phyloP scores from a whole-genome alignment of 2,329 filamentous ascomycete genomes.

The Fusarium sp. region DNA sequence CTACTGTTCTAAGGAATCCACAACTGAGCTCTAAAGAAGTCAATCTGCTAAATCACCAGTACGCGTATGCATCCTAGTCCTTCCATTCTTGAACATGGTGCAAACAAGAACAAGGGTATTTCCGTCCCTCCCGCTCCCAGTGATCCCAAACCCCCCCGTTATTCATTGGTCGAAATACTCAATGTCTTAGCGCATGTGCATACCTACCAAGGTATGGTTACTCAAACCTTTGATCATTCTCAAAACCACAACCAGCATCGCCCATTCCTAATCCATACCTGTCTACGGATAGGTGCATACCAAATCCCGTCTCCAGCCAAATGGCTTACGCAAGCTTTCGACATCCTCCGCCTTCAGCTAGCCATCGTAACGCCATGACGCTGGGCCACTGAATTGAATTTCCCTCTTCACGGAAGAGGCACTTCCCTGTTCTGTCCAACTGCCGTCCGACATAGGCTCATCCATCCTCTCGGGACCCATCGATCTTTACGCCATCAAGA shows the following conservation, averaged over 20 bases:
- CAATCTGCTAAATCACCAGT: neutral
- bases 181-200: neutral
- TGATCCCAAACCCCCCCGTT: neutral
- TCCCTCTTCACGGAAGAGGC: slow-evolving; percentile 14
- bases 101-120: slow-evolving; percentile 10
- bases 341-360: slow-evolving; percentile 9
- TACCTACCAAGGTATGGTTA: neutral
- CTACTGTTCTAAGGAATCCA: neutral
- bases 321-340: slow-evolving; percentile 19
- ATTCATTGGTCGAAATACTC: neutral
- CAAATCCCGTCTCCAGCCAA: neutral
- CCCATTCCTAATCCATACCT: neutral
- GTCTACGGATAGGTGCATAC: neutral
- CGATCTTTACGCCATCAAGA: neutral
- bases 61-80: neutral
- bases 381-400: slow-evolving; percentile 10
- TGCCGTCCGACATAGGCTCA: slow-evolving; percentile 15
- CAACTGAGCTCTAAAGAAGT: neutral
- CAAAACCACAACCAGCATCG: neutral
- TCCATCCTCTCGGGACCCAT: neutral
- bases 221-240: neutral
- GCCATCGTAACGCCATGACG: slow-evolving; percentile 3
- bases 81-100: neutral
- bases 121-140: slow-evolving; percentile 6
- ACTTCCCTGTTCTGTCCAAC: slow-evolving; percentile 17